Evolutionary conservation across 2,329 filamentous ascomycete species (phyloP).

Genomic region (Curvularia eragrostidis): DNA sequence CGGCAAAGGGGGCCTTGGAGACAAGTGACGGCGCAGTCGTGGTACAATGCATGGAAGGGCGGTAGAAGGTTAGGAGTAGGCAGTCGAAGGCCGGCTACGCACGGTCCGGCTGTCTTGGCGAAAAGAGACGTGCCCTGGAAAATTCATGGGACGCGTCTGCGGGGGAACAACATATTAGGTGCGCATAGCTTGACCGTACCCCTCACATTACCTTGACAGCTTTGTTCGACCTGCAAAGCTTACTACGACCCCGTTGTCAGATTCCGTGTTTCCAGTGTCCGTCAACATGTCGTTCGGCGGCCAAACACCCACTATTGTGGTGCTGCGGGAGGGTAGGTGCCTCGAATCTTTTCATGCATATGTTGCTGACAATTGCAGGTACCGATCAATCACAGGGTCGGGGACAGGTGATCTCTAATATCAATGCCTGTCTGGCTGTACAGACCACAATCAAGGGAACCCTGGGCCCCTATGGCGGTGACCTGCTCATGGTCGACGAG

Average conservation of each 20-base stretch:
- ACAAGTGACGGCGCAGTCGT: constrained; percentile 16
- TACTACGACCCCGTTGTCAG: neutral
- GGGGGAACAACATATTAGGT: constrained; percentile 34
- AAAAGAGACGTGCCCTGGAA: constrained; percentile 30
- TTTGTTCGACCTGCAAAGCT: constrained; percentile 4
- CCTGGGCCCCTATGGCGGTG: constrained; percentile 93
- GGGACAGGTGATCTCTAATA: constrained; percentile 95
- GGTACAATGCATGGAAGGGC: constrained; percentile 39
- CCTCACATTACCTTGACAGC: constrained; percentile 11
- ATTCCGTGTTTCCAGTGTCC: constrained; percentile 11
- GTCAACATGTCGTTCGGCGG: constrained; percentile 89
- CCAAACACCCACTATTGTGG: constrained; percentile 96
- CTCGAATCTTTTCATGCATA: constrained; percentile 25
- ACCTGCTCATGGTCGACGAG: constrained; percentile 92
- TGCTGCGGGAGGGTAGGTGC: constrained; percentile 90
- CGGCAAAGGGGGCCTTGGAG: constrained; percentile 16
- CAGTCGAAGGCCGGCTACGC: constrained; percentile 22
- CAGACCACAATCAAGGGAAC: constrained; percentile 96
- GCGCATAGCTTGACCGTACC: constrained; percentile 30
- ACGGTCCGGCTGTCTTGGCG: constrained; percentile 11
- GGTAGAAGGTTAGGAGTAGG: constrained; percentile 28
- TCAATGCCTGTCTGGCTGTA: constrained; percentile 96
- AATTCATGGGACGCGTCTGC: constrained; percentile 43
- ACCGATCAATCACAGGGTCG: constrained; percentile 98
- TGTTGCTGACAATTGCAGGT: constrained; percentile 62